Evolutionary conservation across 1,284 basidiomycete genomes (phyloP).

Genomic region (Apiotrichum laibachii): DNA sequence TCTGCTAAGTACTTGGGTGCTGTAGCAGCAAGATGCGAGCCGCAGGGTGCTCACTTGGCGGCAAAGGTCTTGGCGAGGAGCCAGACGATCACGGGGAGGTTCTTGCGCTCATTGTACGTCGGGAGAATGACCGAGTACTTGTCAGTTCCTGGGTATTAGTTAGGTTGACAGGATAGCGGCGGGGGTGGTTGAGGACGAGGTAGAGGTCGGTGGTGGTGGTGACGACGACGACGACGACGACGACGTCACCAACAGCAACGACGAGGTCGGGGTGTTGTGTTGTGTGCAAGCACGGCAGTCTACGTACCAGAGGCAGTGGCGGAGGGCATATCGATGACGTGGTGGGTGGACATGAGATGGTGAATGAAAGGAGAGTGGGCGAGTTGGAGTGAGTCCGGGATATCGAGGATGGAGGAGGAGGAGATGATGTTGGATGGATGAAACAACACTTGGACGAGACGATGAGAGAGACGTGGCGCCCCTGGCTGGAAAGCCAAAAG

Average conservation of each 20-base stretch:
- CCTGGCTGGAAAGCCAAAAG: neutral
- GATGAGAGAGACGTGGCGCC: neutral
- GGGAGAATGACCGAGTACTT: conserved; percentile 87
- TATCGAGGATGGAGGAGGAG: neutral
- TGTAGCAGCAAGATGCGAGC: neutral
- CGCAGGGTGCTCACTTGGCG: conserved; percentile 61
- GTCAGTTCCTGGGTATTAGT: conserved; percentile 30
- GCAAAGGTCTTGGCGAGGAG: conserved; percentile 70
- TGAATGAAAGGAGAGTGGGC: neutral
- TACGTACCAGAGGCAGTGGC: conserved; percentile 10
- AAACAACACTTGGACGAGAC: neutral
- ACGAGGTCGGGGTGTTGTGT: neutral
- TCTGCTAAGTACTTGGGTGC: neutral
- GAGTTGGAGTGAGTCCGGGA: neutral
- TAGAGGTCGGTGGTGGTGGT: neutral
- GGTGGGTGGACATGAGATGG: conserved; percentile 10
- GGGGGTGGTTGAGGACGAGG: neutral
- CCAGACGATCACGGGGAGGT: conserved; percentile 82
- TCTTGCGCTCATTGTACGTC: conserved; percentile 90
- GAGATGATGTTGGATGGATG: neutral
- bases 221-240: too few species aligned
- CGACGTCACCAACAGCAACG: neutral
- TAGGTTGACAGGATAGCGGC: conserved; percentile 1
- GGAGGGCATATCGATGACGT: conserved; percentile 33
- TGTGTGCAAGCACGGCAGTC: too few species aligned